These are phyloP conservation scores for Candida railenensis DNA, from an alignment of 805 yeast species.

Conservation along the genomic window DNA sequence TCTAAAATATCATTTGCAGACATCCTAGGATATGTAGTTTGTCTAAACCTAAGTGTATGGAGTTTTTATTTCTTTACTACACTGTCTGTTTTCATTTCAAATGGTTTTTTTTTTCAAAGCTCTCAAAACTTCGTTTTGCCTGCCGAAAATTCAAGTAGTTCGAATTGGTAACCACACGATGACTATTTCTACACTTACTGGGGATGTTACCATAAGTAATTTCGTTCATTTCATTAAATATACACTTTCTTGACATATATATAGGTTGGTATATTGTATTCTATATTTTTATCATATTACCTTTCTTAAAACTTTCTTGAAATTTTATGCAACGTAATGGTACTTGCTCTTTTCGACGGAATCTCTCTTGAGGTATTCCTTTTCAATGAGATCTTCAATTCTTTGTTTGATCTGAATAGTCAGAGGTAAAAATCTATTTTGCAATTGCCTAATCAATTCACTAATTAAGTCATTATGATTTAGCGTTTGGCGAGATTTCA, in stretches of 20 bases:
- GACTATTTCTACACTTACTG: no score
- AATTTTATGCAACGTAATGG: slow-evolving; percentile 60
- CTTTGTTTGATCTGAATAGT: slow-evolving; percentile 67
- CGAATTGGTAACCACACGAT: neutral
- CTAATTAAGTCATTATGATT: slow-evolving; percentile 65
- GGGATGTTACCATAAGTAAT: no score
- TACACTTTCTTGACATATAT: neutral
- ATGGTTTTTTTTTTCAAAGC: neutral
- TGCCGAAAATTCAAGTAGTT: neutral
- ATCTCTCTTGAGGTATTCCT: slow-evolving; percentile 78
- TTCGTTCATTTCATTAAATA: neutral
- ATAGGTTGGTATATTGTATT: no score
- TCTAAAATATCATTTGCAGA: slow-evolving; percentile 64
- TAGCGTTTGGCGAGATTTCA: slow-evolving; percentile 69
- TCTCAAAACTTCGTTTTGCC: no score
- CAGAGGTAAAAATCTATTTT: slow-evolving; percentile 66
- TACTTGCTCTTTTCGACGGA: slow-evolving; percentile 57
- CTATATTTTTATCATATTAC: neutral
- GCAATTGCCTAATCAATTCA: slow-evolving; percentile 60
- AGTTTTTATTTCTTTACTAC: no score
- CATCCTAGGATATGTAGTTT: slow-evolving; percentile 20
- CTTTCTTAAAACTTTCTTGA: no score
- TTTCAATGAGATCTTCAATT: slow-evolving; percentile 71
- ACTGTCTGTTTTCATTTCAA: neutral
- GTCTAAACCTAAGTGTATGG: no score